These are phyloP conservation scores for Mucuna pruriens DNA, from an alignment of 306 rosid genomes.

Conservation along the genomic window DNA sequence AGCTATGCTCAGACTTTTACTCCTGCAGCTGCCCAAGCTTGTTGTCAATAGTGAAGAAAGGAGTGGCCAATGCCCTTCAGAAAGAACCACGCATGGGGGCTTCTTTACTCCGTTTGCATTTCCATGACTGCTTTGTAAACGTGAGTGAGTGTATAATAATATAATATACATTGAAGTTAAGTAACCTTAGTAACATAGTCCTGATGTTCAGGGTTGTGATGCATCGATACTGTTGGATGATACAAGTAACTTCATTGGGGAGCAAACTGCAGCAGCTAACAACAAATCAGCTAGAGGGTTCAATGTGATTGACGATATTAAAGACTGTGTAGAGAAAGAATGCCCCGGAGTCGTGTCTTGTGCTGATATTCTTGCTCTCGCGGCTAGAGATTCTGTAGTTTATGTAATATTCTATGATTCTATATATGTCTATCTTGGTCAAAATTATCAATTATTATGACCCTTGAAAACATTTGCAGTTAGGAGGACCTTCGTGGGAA, in stretches of 20 bases:
- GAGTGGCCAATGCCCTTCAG: conserved; percentile 47
- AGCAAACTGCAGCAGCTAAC: conserved; percentile 66
- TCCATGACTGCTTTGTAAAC: conserved; percentile 75
- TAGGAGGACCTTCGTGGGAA: conserved; percentile 70
- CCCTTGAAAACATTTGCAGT: conserved; percentile 36
- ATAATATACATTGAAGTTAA: not conserved
- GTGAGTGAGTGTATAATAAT: conserved; percentile 45
- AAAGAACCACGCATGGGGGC: conserved; percentile 59
- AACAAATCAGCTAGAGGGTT: conserved; percentile 62
- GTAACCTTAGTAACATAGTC: not conserved
- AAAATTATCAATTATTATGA: not conserved
- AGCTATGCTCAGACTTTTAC: conserved; percentile 46
- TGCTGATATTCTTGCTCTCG: conserved; percentile 70
- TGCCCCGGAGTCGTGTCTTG: conserved; percentile 68
- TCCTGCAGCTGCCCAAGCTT: conserved; percentile 49
- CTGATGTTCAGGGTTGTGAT: conserved; percentile 65
- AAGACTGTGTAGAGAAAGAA: conserved; percentile 57
- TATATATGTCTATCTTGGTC: not conserved
- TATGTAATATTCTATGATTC: conserved; percentile 34
- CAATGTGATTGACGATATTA: conserved; percentile 56
- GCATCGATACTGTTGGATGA: conserved; percentile 66
- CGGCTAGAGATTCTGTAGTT: conserved; percentile 63
- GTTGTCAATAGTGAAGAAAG: conserved; percentile 44
- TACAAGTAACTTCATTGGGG: conserved; percentile 55
- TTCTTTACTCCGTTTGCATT: conserved; percentile 66